Conservation (phyloP, 208 protist species). For the Phytomonas francai region DNA sequence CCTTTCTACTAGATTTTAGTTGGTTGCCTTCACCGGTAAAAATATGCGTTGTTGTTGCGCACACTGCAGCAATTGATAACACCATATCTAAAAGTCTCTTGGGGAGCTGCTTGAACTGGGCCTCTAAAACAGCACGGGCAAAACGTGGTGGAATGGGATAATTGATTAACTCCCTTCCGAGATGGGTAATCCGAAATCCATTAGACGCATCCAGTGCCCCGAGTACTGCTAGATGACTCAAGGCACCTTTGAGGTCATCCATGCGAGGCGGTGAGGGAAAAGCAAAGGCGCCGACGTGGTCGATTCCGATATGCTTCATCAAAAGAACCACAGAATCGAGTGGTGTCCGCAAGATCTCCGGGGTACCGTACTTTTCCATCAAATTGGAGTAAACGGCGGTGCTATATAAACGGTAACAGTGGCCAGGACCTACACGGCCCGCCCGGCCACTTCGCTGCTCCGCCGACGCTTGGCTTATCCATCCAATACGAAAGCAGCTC, state of each 20-base stretch:
- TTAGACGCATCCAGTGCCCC: constrained; percentile 47
- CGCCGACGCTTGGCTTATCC: constrained; percentile 95
- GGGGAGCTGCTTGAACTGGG: constrained; percentile 18
- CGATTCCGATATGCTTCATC: constrained; percentile 88
- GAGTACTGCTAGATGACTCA: constrained; percentile 69
- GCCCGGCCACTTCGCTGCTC: constrained; percentile 96
- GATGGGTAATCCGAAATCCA: constrained; percentile 49
- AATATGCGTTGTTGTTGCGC: constrained; percentile 67
- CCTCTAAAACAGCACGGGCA: constrained; percentile 63
- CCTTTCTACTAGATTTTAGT: constrained; percentile 49
- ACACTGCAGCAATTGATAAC: constrained; percentile 50
- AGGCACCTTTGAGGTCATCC: constrained; percentile 52
- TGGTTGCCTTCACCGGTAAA: constrained; percentile 83
- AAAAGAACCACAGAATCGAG: constrained; percentile 88
- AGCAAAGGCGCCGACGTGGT: constrained; percentile 81
- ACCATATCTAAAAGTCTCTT: constrained; percentile 30
- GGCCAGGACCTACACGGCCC: constrained; percentile 92
- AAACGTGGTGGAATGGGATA: constrained; percentile 85
- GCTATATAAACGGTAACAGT: constrained; percentile 98
- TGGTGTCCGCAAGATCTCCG: constrained; percentile 91
- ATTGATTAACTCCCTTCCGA: constrained; percentile 56
- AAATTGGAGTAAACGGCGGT: constrained; percentile 94
- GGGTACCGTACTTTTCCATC: constrained; percentile 92
- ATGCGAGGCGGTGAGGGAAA: constrained; percentile 77
- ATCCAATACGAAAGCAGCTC: constrained; percentile 94